Evolutionary conservation across 345 rosid species (phyloP), one percentile per base, ranked within the genome.

Genomic region (Triadica sebifera): DNA sequence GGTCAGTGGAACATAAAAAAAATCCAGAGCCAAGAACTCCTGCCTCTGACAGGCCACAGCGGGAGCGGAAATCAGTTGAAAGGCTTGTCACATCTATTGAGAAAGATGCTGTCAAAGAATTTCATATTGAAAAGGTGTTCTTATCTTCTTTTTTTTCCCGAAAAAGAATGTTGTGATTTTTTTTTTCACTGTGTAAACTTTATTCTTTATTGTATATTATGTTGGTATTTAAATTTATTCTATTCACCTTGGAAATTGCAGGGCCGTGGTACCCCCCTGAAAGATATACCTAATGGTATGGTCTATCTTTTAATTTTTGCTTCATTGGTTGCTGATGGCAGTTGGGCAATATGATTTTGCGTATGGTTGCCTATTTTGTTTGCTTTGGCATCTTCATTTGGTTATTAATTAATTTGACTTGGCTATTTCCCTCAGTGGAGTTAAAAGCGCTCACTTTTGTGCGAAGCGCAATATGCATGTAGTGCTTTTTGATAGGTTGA

Each of bases 31-130:
- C 74, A 17, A 85, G 81, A 81, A 91, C 98, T 75, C 97, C 93
- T 85, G 70, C 70, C 64, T 78, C 80, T 73, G 92, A 92, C 81
- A 91, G 98, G 71, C 98, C 97, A 20, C 95, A 90, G 71, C 92
- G 98, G 24, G 97, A 92, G 84, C 84, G 98, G n/a, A 94, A 91
- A 77, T 87, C 93, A 73, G 98, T 92, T 75, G 98, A 94, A 79
- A 91, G 98, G 85, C 88, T 94, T 68, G 98, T 94, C 38, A 92
- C 97, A 2, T 67, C 90, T 58, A 50, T 92, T 71, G 98, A 92
- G 62, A 94, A 80, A 80, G 95, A 92, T 74, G 67, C 90, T 68
- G 70, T 74, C 41, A 94, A 65, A 78, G 98, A 91, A 74, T 78
- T 94, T 64, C 89, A 86, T 5, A 84, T 94, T 72, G 89, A 84